phyloP scores from a whole-genome alignment of 225 moss, liverwort and hornwort genomes.

The Anthoceros angustus region DNA sequence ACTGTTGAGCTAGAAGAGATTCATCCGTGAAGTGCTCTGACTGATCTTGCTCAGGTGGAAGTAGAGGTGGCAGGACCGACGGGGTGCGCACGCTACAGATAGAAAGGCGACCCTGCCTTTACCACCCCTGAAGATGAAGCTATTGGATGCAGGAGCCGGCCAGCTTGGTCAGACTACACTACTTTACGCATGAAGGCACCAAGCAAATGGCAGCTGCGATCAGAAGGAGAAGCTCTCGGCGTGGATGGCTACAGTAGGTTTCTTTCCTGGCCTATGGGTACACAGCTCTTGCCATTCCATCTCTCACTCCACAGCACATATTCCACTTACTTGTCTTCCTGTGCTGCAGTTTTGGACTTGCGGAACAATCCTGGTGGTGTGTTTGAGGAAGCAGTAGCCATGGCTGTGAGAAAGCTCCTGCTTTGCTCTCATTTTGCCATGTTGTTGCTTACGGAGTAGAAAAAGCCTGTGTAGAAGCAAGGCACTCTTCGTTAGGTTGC shows the following conservation, averaged over 20 bases:
- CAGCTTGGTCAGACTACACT: conserved; percentile 62
- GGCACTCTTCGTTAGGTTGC: background rate
- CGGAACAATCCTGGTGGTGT: conserved; percentile 96
- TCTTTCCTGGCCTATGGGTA: background rate
- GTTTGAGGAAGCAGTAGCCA: conserved; percentile 96
- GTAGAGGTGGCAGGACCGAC: conserved; percentile 33
- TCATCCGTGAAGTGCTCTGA: background rate
- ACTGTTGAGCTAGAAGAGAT: background rate
- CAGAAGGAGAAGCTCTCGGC: conserved; percentile 83
- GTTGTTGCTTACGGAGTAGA: conserved; percentile 6
- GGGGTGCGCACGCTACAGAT: conserved; percentile 32
- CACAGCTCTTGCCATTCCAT: background rate
- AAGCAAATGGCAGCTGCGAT: conserved; percentile 89
- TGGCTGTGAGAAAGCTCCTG: conserved; percentile 39
- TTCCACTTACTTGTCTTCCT: background rate
- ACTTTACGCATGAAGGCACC: conserved; percentile 92
- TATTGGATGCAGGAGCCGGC: conserved; percentile 61
- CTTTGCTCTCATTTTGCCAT: background rate
- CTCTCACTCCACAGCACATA: background rate
- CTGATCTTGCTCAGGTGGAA: conserved; percentile 39
- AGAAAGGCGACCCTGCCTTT: conserved; percentile 77
- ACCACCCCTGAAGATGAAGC: conserved; percentile 59
- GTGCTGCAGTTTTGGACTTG: conserved; percentile 62
- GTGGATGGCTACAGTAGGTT: conserved; percentile 87
- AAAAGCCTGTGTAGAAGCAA: background rate